These are phyloP conservation scores for Hericium rajendrae DNA, from an alignment of 768 basidiomycete species.

Conservation along the genomic window DNA sequence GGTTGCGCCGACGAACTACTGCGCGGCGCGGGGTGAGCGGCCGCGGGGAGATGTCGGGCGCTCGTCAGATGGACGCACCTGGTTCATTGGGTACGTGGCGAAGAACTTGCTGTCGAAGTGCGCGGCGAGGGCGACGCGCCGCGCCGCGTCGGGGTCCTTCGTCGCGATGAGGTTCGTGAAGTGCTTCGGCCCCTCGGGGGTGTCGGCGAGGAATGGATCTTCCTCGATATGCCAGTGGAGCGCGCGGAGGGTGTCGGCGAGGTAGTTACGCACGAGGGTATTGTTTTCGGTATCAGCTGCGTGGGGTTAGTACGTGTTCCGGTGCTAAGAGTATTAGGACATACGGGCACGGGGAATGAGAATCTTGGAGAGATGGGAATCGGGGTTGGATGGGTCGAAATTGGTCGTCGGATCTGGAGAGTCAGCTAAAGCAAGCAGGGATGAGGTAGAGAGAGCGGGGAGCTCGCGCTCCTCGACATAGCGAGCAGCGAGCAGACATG, in stretches of 20 bases:
- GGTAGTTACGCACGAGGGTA: conserved; percentile 75
- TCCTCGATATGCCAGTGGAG: conserved; percentile 85
- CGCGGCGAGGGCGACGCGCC: conserved; percentile 81
- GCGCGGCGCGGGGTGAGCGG: neutral
- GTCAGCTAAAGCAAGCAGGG: conserved; percentile 41
- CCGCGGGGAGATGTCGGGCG: too few relatives aligned
- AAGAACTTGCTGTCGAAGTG: conserved; percentile 94
- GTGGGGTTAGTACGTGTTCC: neutral
- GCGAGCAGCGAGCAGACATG: conserved; percentile 10
- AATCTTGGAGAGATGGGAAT: conserved; percentile 72
- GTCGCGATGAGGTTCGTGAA: conserved; percentile 95
- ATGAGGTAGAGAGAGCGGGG: conserved; percentile 35
- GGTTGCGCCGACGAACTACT: conserved; percentile 91
- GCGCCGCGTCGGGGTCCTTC: conserved; percentile 76
- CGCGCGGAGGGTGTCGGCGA: conserved; percentile 57
- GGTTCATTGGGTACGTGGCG: conserved; percentile 55
- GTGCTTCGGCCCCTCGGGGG: conserved; percentile 69
- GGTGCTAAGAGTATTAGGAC: conserved; percentile 20
- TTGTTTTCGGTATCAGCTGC: conserved; percentile 67
- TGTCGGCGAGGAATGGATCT: conserved; percentile 68
- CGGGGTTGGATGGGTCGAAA: conserved; percentile 53
- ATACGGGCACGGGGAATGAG: conserved; percentile 77
- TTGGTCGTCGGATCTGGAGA: conserved; percentile 58
- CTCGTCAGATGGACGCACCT: too few relatives aligned
- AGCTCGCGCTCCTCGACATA: conserved; percentile 30